Evolutionary conservation across 352 stramenopile genomes (phyloP), one percentile per base, ranked within the genome.

Genomic region (Blastocystis sp.): DNA sequence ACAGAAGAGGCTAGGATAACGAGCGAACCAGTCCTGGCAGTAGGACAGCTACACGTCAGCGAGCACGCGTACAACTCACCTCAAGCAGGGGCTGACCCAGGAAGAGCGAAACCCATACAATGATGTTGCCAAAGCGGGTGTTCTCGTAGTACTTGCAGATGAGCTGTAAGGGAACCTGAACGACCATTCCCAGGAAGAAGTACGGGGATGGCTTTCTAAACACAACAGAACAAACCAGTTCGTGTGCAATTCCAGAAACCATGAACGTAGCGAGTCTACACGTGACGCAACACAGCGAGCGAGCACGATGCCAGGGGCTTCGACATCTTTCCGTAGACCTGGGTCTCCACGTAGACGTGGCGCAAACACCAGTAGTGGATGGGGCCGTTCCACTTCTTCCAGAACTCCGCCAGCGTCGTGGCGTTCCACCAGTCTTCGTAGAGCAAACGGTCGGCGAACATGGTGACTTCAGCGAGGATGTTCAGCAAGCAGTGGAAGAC

Each of bases 371-470:
- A 98, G 91, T 98, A 96, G 90, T 98, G 96, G 31, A 99, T 96
- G 3, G 96, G 96, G 76, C 98, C 95, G 92, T 98, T 99, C 97
- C 97, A 99, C 62, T 98, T 94, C 89, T 96, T 92, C 60, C 93
- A 94, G 90, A 96, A 96, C 91, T 95, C 93, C 69, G 94, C 93
- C 41, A 95, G 26, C 29, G 96, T 97, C 37, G 94, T 96, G 88
- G 94, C 95, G 93, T 98, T 98, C 96, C 96, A 99, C 96, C 96
- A 99, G 91, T 98, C 96, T 55, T 93, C 93, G 91, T 98, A 98
- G 80, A 98, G 98, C 50, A 96, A 92, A 2, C 94, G 93, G 90
- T 97, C 95, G 0, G 94, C 95, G 70, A 96, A 94, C 59, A 92
- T 85, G 35, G 94, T 96, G 39, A 98, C 79, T 92, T 98, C 96